Evolutionary conservation across 2,329 filamentous ascomycete genomes (phyloP), one percentile per base, ranked within the genome.

Genomic region (Zymoseptoria passerinii): DNA sequence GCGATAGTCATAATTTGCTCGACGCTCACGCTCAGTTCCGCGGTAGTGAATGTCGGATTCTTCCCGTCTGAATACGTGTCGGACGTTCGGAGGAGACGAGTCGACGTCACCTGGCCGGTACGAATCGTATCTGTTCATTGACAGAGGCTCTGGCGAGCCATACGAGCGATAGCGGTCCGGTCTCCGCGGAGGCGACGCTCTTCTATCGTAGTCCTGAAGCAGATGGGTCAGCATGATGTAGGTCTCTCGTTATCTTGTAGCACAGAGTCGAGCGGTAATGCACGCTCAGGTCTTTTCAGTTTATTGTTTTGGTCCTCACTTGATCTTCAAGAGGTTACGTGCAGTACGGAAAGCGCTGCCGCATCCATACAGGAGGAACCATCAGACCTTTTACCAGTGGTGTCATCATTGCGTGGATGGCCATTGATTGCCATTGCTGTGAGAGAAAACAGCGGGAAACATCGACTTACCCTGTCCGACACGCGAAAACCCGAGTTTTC

Each of bases 221-320:
- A n/a, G 9, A 13, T 44, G 13, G 35, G 35, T 44, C 35, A 44
- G 35, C 35, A n/a, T n/a, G 1, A n/a, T 44, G 35, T 6, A 16
- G 35, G 13, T 44, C 13, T 2, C 3, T 1, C 3, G 10, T n/a
- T 6, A 16, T n/a, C 10, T 44, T 5, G 35, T 44, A 16, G 16
- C 35, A 44, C 1, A 7, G 7, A 5, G 5, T 44, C 35, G n/a
- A n/a, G 6, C 13, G 35, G 35, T 16, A 27, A 23, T 50, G 49
- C 7, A 52, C 28, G 58, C 53, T 89, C 86, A 88, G 86, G 81
- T 88, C 85, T 89, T 88, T 88, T 87, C 84, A 88, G 84, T 87
- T 82, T 80, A 70, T 73, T 28, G 52, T 57, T 20, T 28, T 50
- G 35, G 58, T 65, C 66, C 58, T 67, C 67, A 69, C 56, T 13